Conservation (phyloP, 345 rosid species). For the Noccaea caerulescens region DNA sequence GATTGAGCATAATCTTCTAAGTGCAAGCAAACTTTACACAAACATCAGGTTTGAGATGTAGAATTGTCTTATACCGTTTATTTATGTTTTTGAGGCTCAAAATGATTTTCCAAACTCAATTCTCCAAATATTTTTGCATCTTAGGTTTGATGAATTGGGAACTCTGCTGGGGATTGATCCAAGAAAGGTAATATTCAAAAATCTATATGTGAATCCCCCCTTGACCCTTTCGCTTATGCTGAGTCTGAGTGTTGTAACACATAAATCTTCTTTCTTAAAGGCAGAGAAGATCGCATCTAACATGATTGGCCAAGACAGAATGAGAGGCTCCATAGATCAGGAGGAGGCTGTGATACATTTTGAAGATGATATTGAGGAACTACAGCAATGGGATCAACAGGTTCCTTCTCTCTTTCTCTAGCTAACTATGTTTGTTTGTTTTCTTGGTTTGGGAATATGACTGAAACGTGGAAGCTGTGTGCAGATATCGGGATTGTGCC, state of each 20-base stretch:
- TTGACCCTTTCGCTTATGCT: neutral
- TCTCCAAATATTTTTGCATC: conserved; percentile 17
- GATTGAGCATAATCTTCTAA: conserved; percentile 97
- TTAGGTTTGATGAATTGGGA: conserved; percentile 93
- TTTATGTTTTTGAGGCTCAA: neutral
- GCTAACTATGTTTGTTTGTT: neutral
- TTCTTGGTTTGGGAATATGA: neutral
- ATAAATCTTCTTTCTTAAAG: conserved; percentile 43
- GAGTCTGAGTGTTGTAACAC: neutral
- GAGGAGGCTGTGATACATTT: conserved; percentile 97
- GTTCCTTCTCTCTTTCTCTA: conserved; percentile 43
- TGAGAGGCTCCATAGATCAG: conserved; percentile 97
- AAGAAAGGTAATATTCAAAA: conserved; percentile 61
- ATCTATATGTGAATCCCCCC: neutral
- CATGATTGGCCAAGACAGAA: conserved; percentile 93
- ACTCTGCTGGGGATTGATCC: conserved; percentile 93
- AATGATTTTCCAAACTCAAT: conserved; percentile 6
- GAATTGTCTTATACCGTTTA: conserved; percentile 6
- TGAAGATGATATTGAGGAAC: conserved; percentile 91
- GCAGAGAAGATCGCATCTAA: conserved; percentile 99
- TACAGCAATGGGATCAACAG: conserved; percentile 99
- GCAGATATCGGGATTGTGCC: conserved; percentile 93
- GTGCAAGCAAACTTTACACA: conserved; percentile 97
- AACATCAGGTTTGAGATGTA: conserved; percentile 70
- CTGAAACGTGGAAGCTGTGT: conserved; percentile 19